A percentile compares a stretch with the other conserved stretches of the same genome.
Evolutionary conservation across 371 early-diverging fungal genomes (phyloP).

Genomic region (Rhizomucor pusillus): DNA sequence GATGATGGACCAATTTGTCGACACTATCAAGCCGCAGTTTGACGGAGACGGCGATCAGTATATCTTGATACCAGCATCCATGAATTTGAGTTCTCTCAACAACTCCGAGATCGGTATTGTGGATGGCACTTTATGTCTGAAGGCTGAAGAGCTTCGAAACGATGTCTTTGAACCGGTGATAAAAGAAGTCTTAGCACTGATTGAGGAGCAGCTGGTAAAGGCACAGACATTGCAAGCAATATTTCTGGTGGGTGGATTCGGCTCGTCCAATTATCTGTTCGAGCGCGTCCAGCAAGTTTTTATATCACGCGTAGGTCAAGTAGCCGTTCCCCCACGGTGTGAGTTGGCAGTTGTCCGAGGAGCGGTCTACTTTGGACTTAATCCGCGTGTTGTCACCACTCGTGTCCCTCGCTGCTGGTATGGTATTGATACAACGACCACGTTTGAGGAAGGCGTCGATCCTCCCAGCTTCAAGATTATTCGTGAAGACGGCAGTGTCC

Average conservation of each 20-base stretch:
- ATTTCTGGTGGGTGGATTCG: slow-evolving; percentile 63
- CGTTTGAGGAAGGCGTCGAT: slow-evolving; percentile 50
- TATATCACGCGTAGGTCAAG: slow-evolving; percentile 33
- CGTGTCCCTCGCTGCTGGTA: slow-evolving; percentile 59
- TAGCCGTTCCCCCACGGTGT: slow-evolving; percentile 49
- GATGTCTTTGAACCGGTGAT: slow-evolving; percentile 50
- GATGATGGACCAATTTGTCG: slow-evolving; percentile 54
- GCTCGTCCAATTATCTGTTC: slow-evolving; percentile 54
- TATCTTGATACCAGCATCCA: slow-evolving; percentile 45
- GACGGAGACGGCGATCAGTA: slow-evolving; percentile 54
- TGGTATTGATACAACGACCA: slow-evolving; percentile 52
- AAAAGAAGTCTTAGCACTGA: slow-evolving; percentile 35
- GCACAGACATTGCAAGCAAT: slow-evolving; percentile 41
- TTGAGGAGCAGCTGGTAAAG: slow-evolving; percentile 42
- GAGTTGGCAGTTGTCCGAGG: slow-evolving; percentile 51
- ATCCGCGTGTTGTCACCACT: slow-evolving; percentile 46
- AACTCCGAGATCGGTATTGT: slow-evolving; percentile 53
- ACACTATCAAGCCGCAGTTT: slow-evolving; percentile 53
- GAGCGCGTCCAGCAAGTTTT: slow-evolving; percentile 43
- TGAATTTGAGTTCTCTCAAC: slow-evolving; percentile 43
- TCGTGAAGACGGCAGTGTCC: slow-evolving; percentile 43
- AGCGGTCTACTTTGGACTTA: slow-evolving; percentile 51
- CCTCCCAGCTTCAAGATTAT: slow-evolving; percentile 46
- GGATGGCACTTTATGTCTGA: slow-evolving; percentile 48
- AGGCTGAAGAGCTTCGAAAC: slow-evolving; percentile 46